Evolutionary conservation across 805 yeast genomes (phyloP), one percentile per base, ranked within the genome.

Genomic region (Candida xiaguanensis): DNA sequence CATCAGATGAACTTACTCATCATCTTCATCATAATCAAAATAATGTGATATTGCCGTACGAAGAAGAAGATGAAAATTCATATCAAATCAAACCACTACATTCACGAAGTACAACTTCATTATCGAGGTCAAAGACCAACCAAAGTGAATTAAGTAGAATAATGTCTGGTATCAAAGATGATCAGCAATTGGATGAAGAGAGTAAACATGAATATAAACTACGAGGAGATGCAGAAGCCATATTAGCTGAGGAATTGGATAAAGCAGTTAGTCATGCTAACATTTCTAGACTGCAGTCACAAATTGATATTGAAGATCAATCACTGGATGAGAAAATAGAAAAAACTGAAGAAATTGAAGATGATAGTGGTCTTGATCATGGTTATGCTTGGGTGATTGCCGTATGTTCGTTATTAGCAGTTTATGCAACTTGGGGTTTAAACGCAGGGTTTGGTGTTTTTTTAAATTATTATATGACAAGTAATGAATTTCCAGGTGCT

Each of bases 371-470:
- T 17, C 13, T 28, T 8, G 84, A 81, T 33, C 75, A 78, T 2
- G 79, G 83, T 2, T 51, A 50, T 34, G 72, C 72, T 11, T 82
- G 84, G 64, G 63, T 80, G 55, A 65, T 70, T 4, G 78, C 78
- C 0, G 56, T 75, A 3, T 76, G 74, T 14, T 65, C 67, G 0
- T 69, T 74, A 59, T 58, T 72, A 13, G 66, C 53, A 53, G 66
- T 67, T 50, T 71, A 48, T 54, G 47, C 74, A 42, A 72, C 81
- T 0, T 79, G 75, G 71, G 86, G 86, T 13, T 65, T 78, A 59
- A 74, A 75, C 41, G 75, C 79, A 29, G 64, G 76, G 2, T 80
- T 63, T 55, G 85, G 84, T 19, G 76, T 77, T 4, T 80, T 75
- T 50, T 73, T 78, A 39, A 61, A 70, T 26, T 75, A 71, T 51